These are phyloP conservation scores for Trapa bicornis DNA, from an alignment of 345 rosid genomes.

Conservation along the genomic window DNA sequence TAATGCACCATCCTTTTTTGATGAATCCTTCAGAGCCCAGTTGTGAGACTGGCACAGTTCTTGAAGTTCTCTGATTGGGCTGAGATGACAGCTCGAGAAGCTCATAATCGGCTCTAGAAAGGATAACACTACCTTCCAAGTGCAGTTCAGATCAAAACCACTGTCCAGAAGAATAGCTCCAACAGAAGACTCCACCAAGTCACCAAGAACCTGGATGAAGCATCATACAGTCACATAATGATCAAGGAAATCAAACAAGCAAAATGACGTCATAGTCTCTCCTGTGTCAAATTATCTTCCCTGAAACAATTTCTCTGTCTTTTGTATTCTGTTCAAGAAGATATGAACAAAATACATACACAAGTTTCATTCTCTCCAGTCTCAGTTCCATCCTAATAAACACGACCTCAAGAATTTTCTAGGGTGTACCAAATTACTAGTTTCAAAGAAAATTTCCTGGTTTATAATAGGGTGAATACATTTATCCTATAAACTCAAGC, in stretches of 20 bases:
- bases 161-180: conserved; percentile 81
- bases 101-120: conserved; percentile 46
- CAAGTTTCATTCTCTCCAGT: too few species aligned
- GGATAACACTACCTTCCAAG: conserved; percentile 66
- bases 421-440: not conserved
- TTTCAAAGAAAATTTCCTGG: too few species aligned
- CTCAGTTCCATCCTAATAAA: too few species aligned
- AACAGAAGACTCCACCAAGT: conserved; percentile 69
- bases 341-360: too few species aligned
- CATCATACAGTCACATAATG: not conserved
- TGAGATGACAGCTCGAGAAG: conserved; percentile 50
- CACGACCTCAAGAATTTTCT: not conserved
- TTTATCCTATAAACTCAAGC: too few species aligned
- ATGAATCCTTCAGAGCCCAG: conserved; percentile 25
- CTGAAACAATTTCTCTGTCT: too few species aligned
- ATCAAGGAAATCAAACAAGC: not conserved
- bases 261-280: not conserved
- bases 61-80: conserved; percentile 50
- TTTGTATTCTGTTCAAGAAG: too few species aligned
- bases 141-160: conserved; percentile 54
- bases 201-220: conserved; percentile 65
- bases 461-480: too few species aligned
- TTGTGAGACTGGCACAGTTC: conserved; percentile 63
- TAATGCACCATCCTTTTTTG: conserved; percentile 24
- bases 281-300: not conserved